phyloP scores from a whole-genome alignment of 441 rosid species.

The Adansonia rubrostipa region DNA sequence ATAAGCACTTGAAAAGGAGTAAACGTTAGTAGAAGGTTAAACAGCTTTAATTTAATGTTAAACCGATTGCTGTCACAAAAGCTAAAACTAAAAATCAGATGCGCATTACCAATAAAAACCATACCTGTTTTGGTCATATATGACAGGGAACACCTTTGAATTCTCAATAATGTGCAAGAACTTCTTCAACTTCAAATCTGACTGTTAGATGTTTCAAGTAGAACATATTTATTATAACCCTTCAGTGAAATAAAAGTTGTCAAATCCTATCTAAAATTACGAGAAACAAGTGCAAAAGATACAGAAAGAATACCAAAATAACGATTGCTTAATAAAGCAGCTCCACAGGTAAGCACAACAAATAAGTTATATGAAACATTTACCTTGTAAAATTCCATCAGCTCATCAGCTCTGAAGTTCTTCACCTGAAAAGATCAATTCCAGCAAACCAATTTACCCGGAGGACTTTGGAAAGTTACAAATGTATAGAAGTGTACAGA shows the following conservation, averaged over 20 bases:
- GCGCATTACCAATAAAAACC: constrained; percentile 15
- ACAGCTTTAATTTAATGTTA: constrained; percentile 9
- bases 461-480: background rate
- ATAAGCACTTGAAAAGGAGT: background rate
- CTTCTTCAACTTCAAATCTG: constrained; percentile 92
- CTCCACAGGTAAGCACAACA: constrained; percentile 2
- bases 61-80: background rate
- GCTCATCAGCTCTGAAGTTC: constrained; percentile 80
- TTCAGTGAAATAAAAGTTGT: constrained; percentile 5
- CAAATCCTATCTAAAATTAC: background rate
- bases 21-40: background rate
- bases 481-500: constrained; percentile 17
- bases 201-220: constrained; percentile 47
- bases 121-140: constrained; percentile 81
- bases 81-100: constrained; percentile 12
- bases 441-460: constrained; percentile 19
- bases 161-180: constrained; percentile 86
- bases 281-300: constrained; percentile 12
- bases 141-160: constrained; percentile 81
- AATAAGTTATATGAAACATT: constrained; percentile 24
- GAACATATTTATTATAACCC: constrained; percentile 23
- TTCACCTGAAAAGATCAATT: constrained; percentile 50
- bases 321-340: background rate
- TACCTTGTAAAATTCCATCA: constrained; percentile 89
- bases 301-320: constrained; percentile 12